A percentile compares a stretch with the other conserved stretches of the same genome.
phyloP scores from a whole-genome alignment of 768 basidiomycete genomes.

The Suillus hirtellus region DNA sequence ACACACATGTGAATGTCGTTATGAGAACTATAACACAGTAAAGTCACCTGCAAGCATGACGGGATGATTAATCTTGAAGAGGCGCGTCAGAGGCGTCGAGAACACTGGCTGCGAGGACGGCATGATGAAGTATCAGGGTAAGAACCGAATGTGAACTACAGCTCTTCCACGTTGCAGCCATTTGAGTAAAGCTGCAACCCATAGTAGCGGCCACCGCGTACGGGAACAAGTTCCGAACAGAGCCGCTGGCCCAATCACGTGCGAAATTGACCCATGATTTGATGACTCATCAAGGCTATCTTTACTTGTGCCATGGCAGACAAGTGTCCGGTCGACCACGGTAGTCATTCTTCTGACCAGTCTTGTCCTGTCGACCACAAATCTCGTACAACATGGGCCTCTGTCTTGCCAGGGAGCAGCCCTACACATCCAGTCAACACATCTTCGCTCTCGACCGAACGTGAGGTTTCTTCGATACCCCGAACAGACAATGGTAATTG shows the following conservation, averaged over 20 bases:
- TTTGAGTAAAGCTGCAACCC: neutral
- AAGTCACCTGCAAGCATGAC: constrained; percentile 73
- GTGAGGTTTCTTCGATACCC: constrained; percentile 89
- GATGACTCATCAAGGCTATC: constrained; percentile 12
- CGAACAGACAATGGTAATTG: constrained; percentile 71
- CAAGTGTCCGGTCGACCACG: constrained; percentile 54
- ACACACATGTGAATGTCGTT: constrained; percentile 2
- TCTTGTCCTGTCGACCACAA: constrained; percentile 70
- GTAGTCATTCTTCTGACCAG: constrained; percentile 28
- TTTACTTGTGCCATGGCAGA: constrained; percentile 26
- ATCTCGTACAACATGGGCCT: constrained; percentile 46
- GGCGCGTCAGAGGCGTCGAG: constrained; percentile 68
- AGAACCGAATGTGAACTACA: neutral
- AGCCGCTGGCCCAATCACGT: neutral
- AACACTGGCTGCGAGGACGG: constrained; percentile 67
- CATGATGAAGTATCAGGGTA: constrained; percentile 41
- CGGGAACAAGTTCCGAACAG: neutral
- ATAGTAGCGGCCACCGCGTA: neutral
- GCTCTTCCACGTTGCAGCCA: neutral
- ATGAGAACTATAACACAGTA: constrained; percentile 5
- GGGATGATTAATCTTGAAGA: constrained; percentile 81
- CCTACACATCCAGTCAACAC: constrained; percentile 8
- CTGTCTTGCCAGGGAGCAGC: constrained; percentile 24
- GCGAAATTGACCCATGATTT: neutral
- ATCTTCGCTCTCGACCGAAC: constrained; percentile 59